These are phyloP conservation scores for Hyphodiscus hymeniophilus DNA, from an alignment of 495 filamentous ascomycete species.

Conservation along the genomic window DNA sequence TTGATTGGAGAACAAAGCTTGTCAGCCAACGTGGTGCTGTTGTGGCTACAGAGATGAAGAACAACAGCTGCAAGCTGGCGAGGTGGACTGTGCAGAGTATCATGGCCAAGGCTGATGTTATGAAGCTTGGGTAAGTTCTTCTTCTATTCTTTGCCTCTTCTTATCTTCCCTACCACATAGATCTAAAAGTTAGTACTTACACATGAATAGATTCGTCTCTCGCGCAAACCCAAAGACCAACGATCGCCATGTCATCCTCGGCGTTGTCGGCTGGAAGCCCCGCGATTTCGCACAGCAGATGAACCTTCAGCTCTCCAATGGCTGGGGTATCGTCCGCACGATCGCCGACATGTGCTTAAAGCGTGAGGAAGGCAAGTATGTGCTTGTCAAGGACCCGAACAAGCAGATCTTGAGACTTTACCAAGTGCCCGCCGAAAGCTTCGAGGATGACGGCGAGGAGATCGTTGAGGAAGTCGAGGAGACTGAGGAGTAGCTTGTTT, in stretches of 20 bases:
- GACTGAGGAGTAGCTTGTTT: conserved; percentile 2
- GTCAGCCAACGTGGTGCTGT: conserved; percentile 89
- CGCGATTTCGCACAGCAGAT: conserved; percentile 95
- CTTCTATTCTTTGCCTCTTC: background rate
- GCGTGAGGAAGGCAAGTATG: conserved; percentile 65
- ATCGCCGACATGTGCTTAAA: conserved; percentile 84
- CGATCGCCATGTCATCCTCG: conserved; percentile 87
- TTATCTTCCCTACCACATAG: background rate
- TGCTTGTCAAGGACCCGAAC: conserved; percentile 83
- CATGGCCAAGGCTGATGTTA: conserved; percentile 86
- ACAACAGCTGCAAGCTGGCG: conserved; percentile 96
- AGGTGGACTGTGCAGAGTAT: conserved; percentile 95
- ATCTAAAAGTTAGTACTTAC: conserved; percentile 10
- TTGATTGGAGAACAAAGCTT: conserved; percentile 95
- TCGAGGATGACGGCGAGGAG: conserved; percentile 58
- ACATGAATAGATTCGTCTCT: conserved; percentile 68
- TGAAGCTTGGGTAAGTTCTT: conserved; percentile 81
- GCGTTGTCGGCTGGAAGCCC: conserved; percentile 94
- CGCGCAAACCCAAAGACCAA: conserved; percentile 83
- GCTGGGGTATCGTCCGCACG: conserved; percentile 97
- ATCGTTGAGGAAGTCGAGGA: conserved; percentile 22
- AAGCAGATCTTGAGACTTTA: conserved; percentile 89
- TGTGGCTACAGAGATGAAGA: conserved; percentile 99
- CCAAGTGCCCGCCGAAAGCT: conserved; percentile 77
- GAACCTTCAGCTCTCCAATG: conserved; percentile 92